Percentiles rank a stretch among this genome's conserved stretches.
These are phyloP conservation scores for Nothomitra cinnamomea DNA, from an alignment of 2,329 filamentous ascomycete genomes.

Conservation along the genomic window DNA sequence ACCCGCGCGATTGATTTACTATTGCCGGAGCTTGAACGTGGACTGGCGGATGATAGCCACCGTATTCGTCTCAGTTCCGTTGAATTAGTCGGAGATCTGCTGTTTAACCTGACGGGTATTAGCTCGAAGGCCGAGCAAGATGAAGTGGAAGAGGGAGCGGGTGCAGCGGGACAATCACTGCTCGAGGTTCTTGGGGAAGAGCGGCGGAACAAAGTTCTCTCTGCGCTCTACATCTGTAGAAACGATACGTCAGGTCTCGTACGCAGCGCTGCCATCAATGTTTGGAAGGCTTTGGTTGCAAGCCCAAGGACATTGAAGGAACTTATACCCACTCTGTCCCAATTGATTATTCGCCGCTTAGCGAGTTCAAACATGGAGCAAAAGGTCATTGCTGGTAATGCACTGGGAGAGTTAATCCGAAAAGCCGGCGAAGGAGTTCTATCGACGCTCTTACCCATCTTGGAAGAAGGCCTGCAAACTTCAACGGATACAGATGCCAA, in stretches of 20 bases:
- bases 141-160: conserved; percentile 62
- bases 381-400: conserved; percentile 95
- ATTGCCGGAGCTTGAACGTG: conserved; percentile 85
- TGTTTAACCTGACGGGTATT: conserved; percentile 96
- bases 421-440: conserved; percentile 92
- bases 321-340: conserved; percentile 82
- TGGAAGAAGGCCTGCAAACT: conserved; percentile 77
- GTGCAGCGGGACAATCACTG: conserved; percentile 81
- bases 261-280: conserved; percentile 71
- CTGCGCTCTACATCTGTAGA: conserved; percentile 92
- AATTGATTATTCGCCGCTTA: conserved; percentile 83
- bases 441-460: conserved; percentile 69
- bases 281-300: conserved; percentile 94
- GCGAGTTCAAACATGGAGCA: conserved; percentile 97
- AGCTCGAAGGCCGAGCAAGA: conserved; percentile 60
- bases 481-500: conserved; percentile 85
- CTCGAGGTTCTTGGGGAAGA: conserved; percentile 90
- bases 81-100: conserved; percentile 84
- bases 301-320: conserved; percentile 88
- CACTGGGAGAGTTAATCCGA: conserved; percentile 86
- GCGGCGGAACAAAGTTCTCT: conserved; percentile 90
- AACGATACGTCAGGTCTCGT: conserved; percentile 91
- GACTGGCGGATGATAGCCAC: conserved; percentile 92
- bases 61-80: conserved; percentile 97
- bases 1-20: conserved; percentile 86